A percentile compares a stretch with the other conserved stretches of the same genome.
phyloP scores from a whole-genome alignment of 2,329 filamentous ascomycete genomes.

The Cordyceps tenuipes region DNA sequence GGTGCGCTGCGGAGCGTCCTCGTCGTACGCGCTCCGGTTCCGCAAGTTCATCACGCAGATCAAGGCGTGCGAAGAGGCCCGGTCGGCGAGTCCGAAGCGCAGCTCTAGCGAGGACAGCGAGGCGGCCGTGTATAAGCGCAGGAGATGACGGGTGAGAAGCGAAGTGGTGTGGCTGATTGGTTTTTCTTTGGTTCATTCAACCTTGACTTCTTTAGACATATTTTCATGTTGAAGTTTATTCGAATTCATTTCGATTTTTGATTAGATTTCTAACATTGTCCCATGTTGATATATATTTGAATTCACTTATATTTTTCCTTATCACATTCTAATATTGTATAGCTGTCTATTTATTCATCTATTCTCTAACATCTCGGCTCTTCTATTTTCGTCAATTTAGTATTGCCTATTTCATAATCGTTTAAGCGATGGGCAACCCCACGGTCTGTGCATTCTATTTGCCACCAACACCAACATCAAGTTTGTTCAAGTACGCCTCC shows the following conservation, averaged over 20 bases:
- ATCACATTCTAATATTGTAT: too few relatives aligned
- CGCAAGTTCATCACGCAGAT: conserved; percentile 24
- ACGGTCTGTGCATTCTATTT: too few relatives aligned
- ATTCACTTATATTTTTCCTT: background rate
- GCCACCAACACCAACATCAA: background rate
- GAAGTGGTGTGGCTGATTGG: background rate
- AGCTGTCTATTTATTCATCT: too few relatives aligned
- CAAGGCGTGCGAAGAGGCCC: conserved; percentile 17
- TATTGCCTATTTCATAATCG: too few relatives aligned
- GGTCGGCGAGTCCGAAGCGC: conserved; percentile 25
- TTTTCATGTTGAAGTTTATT: background rate
- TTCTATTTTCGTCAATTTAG: too few relatives aligned
- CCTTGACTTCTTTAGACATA: background rate
- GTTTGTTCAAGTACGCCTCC: background rate
- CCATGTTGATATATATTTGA: background rate
- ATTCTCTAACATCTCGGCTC: too few relatives aligned
- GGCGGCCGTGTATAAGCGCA: conserved; percentile 15
- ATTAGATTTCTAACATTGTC: background rate
- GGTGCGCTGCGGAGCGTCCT: conserved; percentile 24
- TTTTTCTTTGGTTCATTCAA: background rate
- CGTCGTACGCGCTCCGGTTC: conserved; percentile 29
- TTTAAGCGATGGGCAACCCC: too few relatives aligned
- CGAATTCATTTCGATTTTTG: background rate
- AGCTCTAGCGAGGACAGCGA: conserved; percentile 17
- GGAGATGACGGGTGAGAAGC: background rate